These are phyloP conservation scores for Yarrowia deformans DNA, from an alignment of 805 yeast genomes.

Conservation along the genomic window DNA sequence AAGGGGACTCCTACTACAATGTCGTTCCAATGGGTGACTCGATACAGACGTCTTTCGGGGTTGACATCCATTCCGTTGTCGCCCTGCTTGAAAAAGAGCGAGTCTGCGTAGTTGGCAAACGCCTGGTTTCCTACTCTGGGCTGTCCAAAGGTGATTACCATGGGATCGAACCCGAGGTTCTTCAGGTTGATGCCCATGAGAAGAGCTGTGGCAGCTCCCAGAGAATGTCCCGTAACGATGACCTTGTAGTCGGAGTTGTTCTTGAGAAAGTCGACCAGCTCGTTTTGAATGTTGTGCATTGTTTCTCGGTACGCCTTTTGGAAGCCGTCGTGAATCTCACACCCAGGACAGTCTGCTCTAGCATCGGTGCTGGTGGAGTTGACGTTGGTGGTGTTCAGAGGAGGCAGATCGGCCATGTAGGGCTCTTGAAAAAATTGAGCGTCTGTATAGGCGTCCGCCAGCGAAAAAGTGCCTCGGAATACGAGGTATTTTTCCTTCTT, in stretches of 20 bases:
- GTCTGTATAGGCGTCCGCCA: constrained; percentile 12
- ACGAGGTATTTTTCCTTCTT: constrained; percentile 20
- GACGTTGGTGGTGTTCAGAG: constrained; percentile 5
- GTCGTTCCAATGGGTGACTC: constrained; percentile 29
- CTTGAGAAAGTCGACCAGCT: not conserved
- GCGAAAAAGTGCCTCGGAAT: constrained; percentile 16
- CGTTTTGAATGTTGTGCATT: not conserved
- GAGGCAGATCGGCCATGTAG: constrained; percentile 10
- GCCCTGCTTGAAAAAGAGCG: constrained; percentile 16
- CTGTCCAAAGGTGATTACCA: constrained; percentile 65
- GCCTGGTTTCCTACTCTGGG: constrained; percentile 66
- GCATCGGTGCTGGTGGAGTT: not conserved
- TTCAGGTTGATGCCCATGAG: constrained; percentile 66
- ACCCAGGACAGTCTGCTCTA: not conserved
- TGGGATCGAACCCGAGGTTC: constrained; percentile 60
- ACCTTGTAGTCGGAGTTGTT: constrained; percentile 57
- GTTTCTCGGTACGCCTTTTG: constrained; percentile 23
- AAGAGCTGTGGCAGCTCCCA: constrained; percentile 74
- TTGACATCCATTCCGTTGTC: not conserved
- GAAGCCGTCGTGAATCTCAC: constrained; percentile 20
- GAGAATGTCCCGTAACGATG: constrained; percentile 72
- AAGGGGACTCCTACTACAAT: constrained; percentile 17
- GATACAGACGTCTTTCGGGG: not conserved
- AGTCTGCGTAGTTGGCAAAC: constrained; percentile 1
- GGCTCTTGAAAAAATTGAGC: constrained; percentile 6